Evolutionary conservation across 75 land plant species (phyloP), one percentile per base, ranked within the genome.

Genomic region (Picea glauca): DNA sequence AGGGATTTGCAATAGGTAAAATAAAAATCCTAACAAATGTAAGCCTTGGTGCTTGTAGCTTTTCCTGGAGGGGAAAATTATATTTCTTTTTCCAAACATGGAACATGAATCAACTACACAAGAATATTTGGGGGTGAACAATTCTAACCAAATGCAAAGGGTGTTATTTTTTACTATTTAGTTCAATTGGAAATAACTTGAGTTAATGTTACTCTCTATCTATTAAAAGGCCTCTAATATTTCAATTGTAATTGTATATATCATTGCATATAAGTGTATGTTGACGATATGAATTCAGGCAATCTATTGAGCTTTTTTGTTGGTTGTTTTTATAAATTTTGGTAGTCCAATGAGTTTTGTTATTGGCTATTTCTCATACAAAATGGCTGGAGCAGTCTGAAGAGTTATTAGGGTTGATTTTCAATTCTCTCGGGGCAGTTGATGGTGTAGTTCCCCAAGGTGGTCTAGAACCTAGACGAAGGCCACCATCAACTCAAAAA

Each of bases 341-440:
- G 1, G 38, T 26, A 58, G n/a, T 31, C 15, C 62, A 62, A 15
- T 62, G 14, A 57, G 78, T 68, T 65, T 80, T 62, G 21, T 40
- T 78, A 17, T 54, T 26, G 68, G 57, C 13, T 40, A 50, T 30
- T 82, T 66, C 31, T 59, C 81, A 96, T 93, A 86, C 91, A 21
- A 96, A 92, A 87, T 96, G 99, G 93, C 95, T 95, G 23, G 92
- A 92, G 86, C 95, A 94, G 76, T 97, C 98, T 6, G 98, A 97
- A 79, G 99, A 94, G 82, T 93, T 97, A 43, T 77, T 97, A 70
- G 93, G 93, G 56, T 84, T 97, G 76, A 97, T 97, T 64, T 92
- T 97, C 5, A 97, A 93, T 65, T 97, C 99, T 13, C 75, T 94
- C 62, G 86, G 92, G 80, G 92, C 98, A 18, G 75, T 97, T 23